These are phyloP conservation scores for Gracilaria domingensis DNA, from an alignment of 23 red algal species.

Conservation along the genomic window DNA sequence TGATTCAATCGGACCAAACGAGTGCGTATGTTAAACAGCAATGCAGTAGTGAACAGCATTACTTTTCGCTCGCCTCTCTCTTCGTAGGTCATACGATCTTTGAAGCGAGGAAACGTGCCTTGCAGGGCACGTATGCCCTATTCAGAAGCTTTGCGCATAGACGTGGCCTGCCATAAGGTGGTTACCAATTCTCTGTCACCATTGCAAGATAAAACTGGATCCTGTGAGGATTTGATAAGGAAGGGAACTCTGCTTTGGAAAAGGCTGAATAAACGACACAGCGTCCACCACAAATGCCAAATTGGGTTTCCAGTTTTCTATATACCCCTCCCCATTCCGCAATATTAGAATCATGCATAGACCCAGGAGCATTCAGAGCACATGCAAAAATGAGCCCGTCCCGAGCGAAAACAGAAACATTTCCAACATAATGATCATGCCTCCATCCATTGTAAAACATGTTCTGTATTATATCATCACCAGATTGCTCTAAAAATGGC, in stretches of 20 bases:
- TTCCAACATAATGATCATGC: conserved; percentile 22
- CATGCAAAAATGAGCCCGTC: conserved; percentile 9
- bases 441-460: conserved; percentile 47
- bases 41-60: background rate
- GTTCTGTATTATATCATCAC: background rate
- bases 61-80: conserved; percentile 20
- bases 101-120: conserved; percentile 2
- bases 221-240: conserved; percentile 4
- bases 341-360: conserved; percentile 4
- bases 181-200: background rate
- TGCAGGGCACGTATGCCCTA: conserved; percentile 16
- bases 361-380: conserved; percentile 30
- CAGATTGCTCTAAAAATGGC: conserved; percentile 3
- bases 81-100: conserved; percentile 26
- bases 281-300: background rate
- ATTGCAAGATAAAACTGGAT: background rate
- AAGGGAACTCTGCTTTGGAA: background rate
- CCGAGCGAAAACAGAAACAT: conserved; percentile 20
- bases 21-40: conserved; percentile 20
- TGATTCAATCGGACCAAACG: conserved; percentile 38
- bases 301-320: background rate
- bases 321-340: conserved; percentile 1
- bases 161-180: conserved; percentile 4
- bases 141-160: background rate
- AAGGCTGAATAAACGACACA: conserved; percentile 19